phyloP scores from a whole-genome alignment of 495 filamentous ascomycete species.

The Podospora conica region DNA sequence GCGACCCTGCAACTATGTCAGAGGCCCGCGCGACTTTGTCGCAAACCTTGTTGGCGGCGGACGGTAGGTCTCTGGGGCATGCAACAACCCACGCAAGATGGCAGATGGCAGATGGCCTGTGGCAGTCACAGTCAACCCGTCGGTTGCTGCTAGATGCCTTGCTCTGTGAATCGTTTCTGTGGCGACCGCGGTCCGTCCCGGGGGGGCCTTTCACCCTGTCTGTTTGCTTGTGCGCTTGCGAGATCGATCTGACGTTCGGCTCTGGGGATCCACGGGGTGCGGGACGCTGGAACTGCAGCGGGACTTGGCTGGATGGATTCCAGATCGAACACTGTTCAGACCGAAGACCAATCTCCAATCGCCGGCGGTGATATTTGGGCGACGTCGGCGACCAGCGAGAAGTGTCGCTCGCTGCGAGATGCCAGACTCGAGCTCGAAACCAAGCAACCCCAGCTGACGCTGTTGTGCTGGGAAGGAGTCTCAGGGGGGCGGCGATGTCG shows the following conservation, averaged over 20 bases:
- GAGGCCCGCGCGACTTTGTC: slow-evolving; percentile 9
- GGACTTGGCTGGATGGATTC: neutral
- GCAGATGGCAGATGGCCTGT: neutral
- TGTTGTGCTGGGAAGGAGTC: neutral
- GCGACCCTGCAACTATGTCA: slow-evolving; percentile 8
- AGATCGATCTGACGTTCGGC: neutral
- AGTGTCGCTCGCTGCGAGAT: neutral
- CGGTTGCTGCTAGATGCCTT: neutral
- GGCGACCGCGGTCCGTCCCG: neutral
- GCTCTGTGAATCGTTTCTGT: neutral
- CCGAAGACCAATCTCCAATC: neutral
- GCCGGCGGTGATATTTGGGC: neutral
- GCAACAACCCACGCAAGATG: neutral
- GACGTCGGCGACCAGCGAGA: neutral
- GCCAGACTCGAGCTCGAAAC: neutral
- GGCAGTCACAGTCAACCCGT: neutral
- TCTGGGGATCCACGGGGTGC: neutral
- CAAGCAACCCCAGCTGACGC: neutral
- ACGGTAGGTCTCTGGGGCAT: neutral
- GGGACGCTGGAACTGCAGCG: neutral
- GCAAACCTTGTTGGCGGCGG: neutral
- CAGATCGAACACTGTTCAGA: neutral
- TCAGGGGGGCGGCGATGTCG: neutral
- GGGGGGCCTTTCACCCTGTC: neutral
- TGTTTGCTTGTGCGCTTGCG: neutral